Evolutionary conservation across 805 yeast genomes (phyloP).

Genomic region (Lachancea sp.): DNA sequence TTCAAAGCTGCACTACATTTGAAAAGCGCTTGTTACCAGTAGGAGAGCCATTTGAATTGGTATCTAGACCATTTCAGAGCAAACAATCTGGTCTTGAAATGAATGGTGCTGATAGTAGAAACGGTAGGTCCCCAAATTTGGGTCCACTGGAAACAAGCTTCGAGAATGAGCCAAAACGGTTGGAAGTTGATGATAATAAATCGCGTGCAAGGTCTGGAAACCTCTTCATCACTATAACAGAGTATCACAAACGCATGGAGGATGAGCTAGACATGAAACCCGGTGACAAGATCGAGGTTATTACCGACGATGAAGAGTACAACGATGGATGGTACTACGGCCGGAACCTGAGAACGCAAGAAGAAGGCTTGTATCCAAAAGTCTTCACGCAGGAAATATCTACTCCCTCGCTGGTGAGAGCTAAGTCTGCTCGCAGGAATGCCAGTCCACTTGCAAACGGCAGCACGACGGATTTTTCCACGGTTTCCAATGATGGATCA

Average conservation of each 20-base stretch:
- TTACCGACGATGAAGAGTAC: conserved; percentile 88
- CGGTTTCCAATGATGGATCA: conserved; percentile 15
- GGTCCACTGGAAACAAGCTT: conserved; percentile 17
- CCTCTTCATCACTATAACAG: conserved; percentile 63
- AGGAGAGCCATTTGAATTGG: not conserved
- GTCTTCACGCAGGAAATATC: conserved; percentile 64
- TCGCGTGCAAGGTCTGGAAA: conserved; percentile 13
- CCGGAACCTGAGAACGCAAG: conserved; percentile 59
- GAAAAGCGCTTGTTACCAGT: not conserved
- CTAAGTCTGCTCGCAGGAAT: conserved; percentile 50
- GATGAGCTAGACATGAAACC: conserved; percentile 77
- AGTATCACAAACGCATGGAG: conserved; percentile 77
- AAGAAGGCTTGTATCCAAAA: conserved; percentile 86
- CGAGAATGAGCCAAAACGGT: conserved; percentile 10
- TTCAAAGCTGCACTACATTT: too few species aligned
- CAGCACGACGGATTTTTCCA: conserved; percentile 17
- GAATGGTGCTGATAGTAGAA: conserved; percentile 3
- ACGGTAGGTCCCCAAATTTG: conserved; percentile 12
- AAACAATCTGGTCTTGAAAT: not conserved
- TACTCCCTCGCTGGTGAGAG: conserved; percentile 43
- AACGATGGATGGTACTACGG: conserved; percentile 98
- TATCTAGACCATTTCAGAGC: not conserved
- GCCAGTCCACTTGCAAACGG: conserved; percentile 28
- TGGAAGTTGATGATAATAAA: not conserved
- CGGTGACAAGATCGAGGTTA: conserved; percentile 83